Base-by-base conservation (phyloP, 768 basidiomycete genomes). In the Lactarius sp. region DNA sequence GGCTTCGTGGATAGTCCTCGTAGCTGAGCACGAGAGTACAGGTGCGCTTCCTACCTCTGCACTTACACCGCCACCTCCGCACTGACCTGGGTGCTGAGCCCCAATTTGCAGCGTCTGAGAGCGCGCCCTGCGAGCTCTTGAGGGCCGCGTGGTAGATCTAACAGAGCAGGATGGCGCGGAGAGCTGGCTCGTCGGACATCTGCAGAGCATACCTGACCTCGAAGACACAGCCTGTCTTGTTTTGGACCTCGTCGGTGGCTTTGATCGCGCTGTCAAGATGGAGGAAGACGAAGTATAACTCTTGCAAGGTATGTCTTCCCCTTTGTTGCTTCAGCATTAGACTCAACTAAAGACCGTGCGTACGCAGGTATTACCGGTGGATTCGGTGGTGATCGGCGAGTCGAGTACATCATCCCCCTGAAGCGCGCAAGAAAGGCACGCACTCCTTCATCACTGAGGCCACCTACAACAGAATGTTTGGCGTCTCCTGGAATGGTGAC, bases 401-500 rank as follows among this genome's bases (percentile, higher is more conserved):
- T 98, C 54, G 97, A 99, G 71, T 92, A 92, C 73, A 95, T 98
- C n/a, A n/a, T n/a, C n/a, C n/a, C 0, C 75, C 73, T 37, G 78
- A 82, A 20, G 86, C 80, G n/a, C 78, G 88, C 56, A 80, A 82
- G 66, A 75, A 77, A 18, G 89, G 89, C 8, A 75, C 73, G 6
- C 72, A 77, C 65, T 82, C 87, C n/a, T 78, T 93, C 67, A 75
- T 90, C 66, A 85, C 92, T 65, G 90, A 92, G 72, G 86, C 85
- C 1, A 87, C 85, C 69, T 94, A 91, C 77, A 98, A 98, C 65
- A 94, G 91, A 56, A 96, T 98, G 94, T 97, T 97, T 70, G 96
- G 96, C 44, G 85, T 93, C 0, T 87, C 88, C 0, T 85, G 81
- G 84, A 82, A 79, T 56, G 90, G 89, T 2, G 88, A 94, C 71